Evolutionary conservation across 495 filamentous ascomycete species (phyloP).

Genomic region (Aspergillus ostianus): DNA sequence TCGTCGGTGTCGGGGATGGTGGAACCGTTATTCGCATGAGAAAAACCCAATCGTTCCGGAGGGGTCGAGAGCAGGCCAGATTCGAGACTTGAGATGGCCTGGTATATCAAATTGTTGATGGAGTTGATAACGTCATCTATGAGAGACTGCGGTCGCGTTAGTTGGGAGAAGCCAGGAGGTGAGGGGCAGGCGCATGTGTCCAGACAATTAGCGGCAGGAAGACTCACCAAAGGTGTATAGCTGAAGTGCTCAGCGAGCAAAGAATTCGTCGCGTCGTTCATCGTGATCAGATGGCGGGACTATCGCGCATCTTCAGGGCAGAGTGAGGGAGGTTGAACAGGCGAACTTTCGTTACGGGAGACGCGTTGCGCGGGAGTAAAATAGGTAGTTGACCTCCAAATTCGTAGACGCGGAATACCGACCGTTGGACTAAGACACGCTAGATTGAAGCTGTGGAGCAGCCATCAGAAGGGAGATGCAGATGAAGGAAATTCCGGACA

Average conservation of each 20-base stretch:
- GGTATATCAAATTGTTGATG: conserved; percentile 85
- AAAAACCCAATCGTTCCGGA: conserved; percentile 75
- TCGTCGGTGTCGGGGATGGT: conserved; percentile 53
- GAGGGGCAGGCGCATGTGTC: conserved; percentile 12
- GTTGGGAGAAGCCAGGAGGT: conserved; percentile 14
- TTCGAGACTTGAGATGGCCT: conserved; percentile 80
- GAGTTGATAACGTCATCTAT: conserved; percentile 98
- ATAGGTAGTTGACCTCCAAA: conserved; percentile 3
- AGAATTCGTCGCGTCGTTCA: conserved; percentile 57
- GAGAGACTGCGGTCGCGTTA: conserved; percentile 59
- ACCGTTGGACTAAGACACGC: not conserved
- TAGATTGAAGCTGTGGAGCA: not conserved
- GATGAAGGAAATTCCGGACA: not conserved
- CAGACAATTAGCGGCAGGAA: not conserved
- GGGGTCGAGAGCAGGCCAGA: conserved; percentile 68
- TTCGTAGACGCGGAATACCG: not conserved
- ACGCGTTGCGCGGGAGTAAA: conserved; percentile 21
- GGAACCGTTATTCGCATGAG: conserved; percentile 38
- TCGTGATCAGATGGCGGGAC: conserved; percentile 17
- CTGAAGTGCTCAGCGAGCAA: conserved; percentile 95
- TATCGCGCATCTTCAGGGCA: conserved; percentile 8
- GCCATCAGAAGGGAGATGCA: not conserved
- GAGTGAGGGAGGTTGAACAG: conserved; percentile 1
- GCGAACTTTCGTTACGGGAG: not conserved
- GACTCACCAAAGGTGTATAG: conserved; percentile 83